Evolutionary conservation across 306 rosid species (phyloP).

Genomic region (Corylus avellana): DNA sequence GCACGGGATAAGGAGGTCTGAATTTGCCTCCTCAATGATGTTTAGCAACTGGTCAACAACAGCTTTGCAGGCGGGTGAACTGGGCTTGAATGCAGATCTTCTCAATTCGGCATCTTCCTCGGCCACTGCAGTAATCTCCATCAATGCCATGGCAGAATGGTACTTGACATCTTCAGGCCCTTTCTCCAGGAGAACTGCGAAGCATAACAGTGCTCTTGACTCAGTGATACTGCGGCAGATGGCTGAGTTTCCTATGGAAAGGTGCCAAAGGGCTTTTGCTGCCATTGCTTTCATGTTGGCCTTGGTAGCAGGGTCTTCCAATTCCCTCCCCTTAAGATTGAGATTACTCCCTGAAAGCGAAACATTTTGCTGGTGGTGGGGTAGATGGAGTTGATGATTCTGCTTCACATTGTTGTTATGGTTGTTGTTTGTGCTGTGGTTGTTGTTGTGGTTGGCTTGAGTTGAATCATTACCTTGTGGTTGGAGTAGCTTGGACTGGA

Average conservation of each 20-base stretch:
- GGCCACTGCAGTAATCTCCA: slow-evolving; percentile 88
- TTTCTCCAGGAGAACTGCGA: slow-evolving; percentile 80
- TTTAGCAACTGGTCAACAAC: slow-evolving; percentile 77
- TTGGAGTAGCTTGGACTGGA: slow-evolving; percentile 24
- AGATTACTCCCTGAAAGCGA: slow-evolving; percentile 56
- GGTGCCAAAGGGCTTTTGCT: slow-evolving; percentile 75
- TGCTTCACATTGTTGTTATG: slow-evolving; percentile 48
- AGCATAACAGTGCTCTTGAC: slow-evolving; percentile 84
- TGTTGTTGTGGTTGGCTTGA: slow-evolving; percentile 16
- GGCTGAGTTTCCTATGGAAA: slow-evolving; percentile 67
- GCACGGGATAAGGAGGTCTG: slow-evolving; percentile 75
- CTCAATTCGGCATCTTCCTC: slow-evolving; percentile 85
- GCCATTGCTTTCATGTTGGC: slow-evolving; percentile 87
- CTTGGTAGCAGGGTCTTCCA: slow-evolving; percentile 70
- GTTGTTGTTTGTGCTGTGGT: slow-evolving; percentile 24
- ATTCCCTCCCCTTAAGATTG: slow-evolving; percentile 70
- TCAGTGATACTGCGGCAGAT: slow-evolving; percentile 88
- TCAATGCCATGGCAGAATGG: slow-evolving; percentile 89
- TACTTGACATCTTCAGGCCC: slow-evolving; percentile 68
- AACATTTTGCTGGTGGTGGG: slow-evolving; percentile 39
- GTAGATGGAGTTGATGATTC: slow-evolving; percentile 28
- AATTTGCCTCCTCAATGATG: slow-evolving; percentile 68
- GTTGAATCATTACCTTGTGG: slow-evolving; percentile 25
- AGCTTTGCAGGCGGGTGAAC: slow-evolving; percentile 90
- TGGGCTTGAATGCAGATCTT: slow-evolving; percentile 89